Evolutionary conservation across 305 asterid genomes (phyloP), one percentile per base, ranked within the genome.

Genomic region (Fraxinus angustifolia): DNA sequence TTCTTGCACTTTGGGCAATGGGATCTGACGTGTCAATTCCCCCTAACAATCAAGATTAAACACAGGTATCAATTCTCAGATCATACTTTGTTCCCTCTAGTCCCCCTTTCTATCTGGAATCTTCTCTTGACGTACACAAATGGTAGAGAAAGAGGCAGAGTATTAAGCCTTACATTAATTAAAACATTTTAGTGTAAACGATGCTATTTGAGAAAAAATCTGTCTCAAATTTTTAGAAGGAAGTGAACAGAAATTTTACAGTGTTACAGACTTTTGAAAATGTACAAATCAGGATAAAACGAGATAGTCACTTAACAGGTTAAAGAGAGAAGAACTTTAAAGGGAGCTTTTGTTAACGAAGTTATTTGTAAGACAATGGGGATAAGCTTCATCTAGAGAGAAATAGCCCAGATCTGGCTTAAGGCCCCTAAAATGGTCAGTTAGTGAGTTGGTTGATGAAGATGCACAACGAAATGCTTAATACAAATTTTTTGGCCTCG

Each of bases 1-100:
- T 71, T 76, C 94, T 93, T 91, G 88, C 85, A 77, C 79, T 78
- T 77, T 85, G 87, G 81, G 88, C 73, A 83, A 85, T 84, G 90
- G 92, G 33, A 62, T 21, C 23, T 6, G 71, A 8, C 10, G 71
- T 62, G 71, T 23, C 6, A 21, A 50, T 50, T 16, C 60, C 60
- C 21, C 60, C 60, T 50, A 16, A 50, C 60, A 50, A 19, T 50
- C 21, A 1, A 16, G 60, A 50, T 56, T 56, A 6, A 56, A 56
- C 28, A 56, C 67, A 17, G 67, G 67, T 17, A 56, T 56, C 11
- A 56, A 50, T 50, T 50, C 60, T 16, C 21, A 1, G 60, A 50
- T 50, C 21, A 4, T 50, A 50, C 60, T 50, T 50, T 16, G 60
- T 16, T 16, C 60, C 7, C 21, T 50, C 21, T 21, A 50, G 0